These are phyloP conservation scores for Stemphylium lycopersici DNA, from an alignment of 2,329 filamentous ascomycete genomes.

Conservation along the genomic window DNA sequence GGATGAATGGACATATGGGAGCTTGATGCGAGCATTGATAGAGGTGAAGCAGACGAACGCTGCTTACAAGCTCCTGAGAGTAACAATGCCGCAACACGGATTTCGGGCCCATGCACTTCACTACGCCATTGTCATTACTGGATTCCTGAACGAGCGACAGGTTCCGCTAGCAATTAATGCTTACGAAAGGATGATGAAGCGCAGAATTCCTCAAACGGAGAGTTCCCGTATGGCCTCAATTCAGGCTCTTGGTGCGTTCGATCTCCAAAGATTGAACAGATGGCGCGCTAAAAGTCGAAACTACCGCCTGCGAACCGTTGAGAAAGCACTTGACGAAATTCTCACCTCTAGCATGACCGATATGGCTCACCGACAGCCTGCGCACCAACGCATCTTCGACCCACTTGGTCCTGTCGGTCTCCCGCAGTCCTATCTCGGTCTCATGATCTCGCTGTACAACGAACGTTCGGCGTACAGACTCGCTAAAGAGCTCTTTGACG, in stretches of 20 bases:
- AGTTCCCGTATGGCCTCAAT: constrained; percentile 53
- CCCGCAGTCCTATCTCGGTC: constrained; percentile 60
- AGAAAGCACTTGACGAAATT: constrained; percentile 35
- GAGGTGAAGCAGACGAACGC: constrained; percentile 60
- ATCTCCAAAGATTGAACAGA: constrained; percentile 27
- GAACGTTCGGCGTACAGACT: constrained; percentile 53
- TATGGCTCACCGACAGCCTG: constrained; percentile 35
- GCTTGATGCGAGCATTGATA: constrained; percentile 65
- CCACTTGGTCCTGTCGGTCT: constrained; percentile 50
- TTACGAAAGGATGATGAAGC: constrained; percentile 52
- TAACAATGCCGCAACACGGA: constrained; percentile 57
- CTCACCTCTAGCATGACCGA: constrained; percentile 38
- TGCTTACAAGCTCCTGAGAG: constrained; percentile 60
- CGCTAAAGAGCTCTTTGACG: constrained; percentile 37
- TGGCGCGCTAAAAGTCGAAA: constrained; percentile 16
- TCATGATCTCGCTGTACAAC: constrained; percentile 63
- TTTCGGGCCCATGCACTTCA: constrained; percentile 56
- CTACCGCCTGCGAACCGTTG: constrained; percentile 31
- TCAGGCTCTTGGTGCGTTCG: constrained; percentile 30
- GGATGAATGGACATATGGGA: constrained; percentile 65
- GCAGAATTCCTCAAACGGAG: constrained; percentile 48
- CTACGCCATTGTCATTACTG: constrained; percentile 61
- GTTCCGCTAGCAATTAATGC: constrained; percentile 58
- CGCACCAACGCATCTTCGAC: constrained; percentile 28
- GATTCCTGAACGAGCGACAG: constrained; percentile 52